Conservation (phyloP, 805 yeast species). For the Hermanozyma aechmeae region DNA sequence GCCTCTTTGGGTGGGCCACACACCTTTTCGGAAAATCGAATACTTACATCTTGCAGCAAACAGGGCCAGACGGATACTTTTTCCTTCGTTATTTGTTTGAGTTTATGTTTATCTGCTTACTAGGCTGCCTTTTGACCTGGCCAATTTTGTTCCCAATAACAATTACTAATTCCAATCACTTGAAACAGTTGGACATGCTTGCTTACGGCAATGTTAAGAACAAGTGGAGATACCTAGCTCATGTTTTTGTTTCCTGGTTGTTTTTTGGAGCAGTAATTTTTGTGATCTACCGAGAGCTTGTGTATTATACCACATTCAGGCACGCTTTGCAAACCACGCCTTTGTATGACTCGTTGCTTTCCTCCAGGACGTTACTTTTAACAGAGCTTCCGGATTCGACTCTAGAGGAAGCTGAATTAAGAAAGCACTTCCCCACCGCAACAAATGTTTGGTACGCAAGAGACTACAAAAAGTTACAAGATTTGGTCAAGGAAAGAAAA, state of each 20-base stretch:
- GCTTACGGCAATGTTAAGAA: slow-evolving; percentile 54
- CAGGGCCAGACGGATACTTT: slow-evolving; percentile 72
- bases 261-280: slow-evolving; percentile 59
- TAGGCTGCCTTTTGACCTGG: slow-evolving; percentile 49
- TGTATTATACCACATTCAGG: slow-evolving; percentile 61
- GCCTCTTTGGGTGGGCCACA: slow-evolving; percentile 47
- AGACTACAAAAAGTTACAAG: slow-evolving; percentile 46
- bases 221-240: slow-evolving; percentile 63
- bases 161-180: slow-evolving; percentile 55
- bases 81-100: slow-evolving; percentile 57
- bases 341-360: slow-evolving; percentile 54
- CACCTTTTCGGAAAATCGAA: slow-evolving; percentile 46
- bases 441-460: slow-evolving; percentile 54
- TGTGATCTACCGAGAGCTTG: slow-evolving; percentile 65
- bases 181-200: slow-evolving; percentile 54
- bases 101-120: slow-evolving; percentile 40
- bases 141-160: slow-evolving; percentile 68
- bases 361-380: slow-evolving; percentile 65
- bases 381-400: slow-evolving; percentile 52
- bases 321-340: slow-evolving; percentile 71
- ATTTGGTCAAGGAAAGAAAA: slow-evolving; percentile 52
- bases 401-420: slow-evolving; percentile 40
- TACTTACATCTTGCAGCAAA: slow-evolving; percentile 54
- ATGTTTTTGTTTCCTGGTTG: slow-evolving; percentile 67
- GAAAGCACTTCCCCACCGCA: slow-evolving; percentile 55